These are phyloP conservation scores for Monosporozyma yasuniensis DNA, from an alignment of 805 yeast genomes.

Conservation along the genomic window DNA sequence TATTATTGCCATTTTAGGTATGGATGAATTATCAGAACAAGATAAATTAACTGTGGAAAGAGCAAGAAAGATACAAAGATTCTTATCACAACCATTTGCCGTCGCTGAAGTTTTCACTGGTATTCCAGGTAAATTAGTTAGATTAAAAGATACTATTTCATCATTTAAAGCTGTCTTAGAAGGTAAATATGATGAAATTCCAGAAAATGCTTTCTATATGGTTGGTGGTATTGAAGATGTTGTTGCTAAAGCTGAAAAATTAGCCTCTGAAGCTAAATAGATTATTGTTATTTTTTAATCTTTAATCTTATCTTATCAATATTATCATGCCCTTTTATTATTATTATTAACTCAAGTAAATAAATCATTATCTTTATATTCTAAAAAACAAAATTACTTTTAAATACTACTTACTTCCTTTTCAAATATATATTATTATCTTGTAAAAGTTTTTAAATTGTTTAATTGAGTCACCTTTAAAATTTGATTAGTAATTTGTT, in stretches of 20 bases:
- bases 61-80: constrained; percentile 99
- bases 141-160: constrained; percentile 87
- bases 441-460: too few relatives aligned
- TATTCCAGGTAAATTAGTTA: constrained; percentile 95
- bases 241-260: constrained; percentile 96
- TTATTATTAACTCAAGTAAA: not conserved
- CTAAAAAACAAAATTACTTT: not conserved
- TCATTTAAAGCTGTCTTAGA: constrained; percentile 96
- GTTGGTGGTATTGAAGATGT: constrained; percentile 99
- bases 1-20: constrained; percentile 99
- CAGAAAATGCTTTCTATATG: constrained; percentile 99
- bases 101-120: constrained; percentile 99
- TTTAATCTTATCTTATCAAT: not conserved
- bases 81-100: constrained; percentile 99
- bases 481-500: too few relatives aligned
- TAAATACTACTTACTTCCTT: too few relatives aligned
- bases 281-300: not conserved
- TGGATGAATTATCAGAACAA: constrained; percentile 98
- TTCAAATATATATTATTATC: too few relatives aligned
- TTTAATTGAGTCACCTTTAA: too few relatives aligned
- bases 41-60: constrained; percentile 99
- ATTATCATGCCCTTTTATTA: not conserved
- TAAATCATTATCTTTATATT: not conserved
- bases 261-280: constrained; percentile 76
- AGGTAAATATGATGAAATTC: constrained; percentile 97